phyloP scores from a whole-genome alignment of 768 basidiomycete genomes.

The Boletellus ananas region DNA sequence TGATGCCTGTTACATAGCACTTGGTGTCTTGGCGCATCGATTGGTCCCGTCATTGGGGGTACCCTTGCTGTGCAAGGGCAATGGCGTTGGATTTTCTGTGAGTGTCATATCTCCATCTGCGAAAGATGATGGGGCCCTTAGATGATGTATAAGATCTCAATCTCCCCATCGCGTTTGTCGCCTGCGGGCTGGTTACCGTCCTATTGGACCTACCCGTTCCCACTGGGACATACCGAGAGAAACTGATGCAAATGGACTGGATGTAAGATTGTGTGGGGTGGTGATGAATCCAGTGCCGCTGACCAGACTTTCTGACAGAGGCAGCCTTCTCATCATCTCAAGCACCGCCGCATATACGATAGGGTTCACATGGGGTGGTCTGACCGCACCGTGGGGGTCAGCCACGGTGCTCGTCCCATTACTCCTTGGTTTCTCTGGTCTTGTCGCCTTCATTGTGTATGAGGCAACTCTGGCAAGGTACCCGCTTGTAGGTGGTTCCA shows the following conservation, averaged over 20 bases:
- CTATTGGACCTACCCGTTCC: slow-evolving; percentile 35
- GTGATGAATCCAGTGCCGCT: neutral
- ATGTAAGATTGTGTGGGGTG: slow-evolving; percentile 24
- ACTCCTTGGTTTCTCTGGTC: slow-evolving; percentile 35
- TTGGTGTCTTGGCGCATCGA: slow-evolving; percentile 32
- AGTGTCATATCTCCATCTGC: neutral
- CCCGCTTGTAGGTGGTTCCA: slow-evolving; percentile 31
- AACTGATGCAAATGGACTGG: slow-evolving; percentile 37
- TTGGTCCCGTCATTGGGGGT: slow-evolving; percentile 36
- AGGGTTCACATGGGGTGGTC: slow-evolving; percentile 43
- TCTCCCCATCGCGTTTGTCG: slow-evolving; percentile 32
- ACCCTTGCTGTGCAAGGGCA: slow-evolving; percentile 30
- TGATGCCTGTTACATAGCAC: slow-evolving; percentile 12
- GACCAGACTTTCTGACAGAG: slow-evolving; percentile 21
- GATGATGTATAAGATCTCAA: slow-evolving; percentile 35
- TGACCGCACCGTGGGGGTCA: slow-evolving; percentile 39
- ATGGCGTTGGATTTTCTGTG: slow-evolving; percentile 46
- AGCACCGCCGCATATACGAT: slow-evolving; percentile 28
- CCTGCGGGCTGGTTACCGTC: slow-evolving; percentile 18
- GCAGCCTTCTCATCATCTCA: slow-evolving; percentile 32
- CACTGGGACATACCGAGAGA: slow-evolving; percentile 27
- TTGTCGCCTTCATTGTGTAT: slow-evolving; percentile 35
- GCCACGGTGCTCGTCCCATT: slow-evolving; percentile 40
- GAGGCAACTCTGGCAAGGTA: slow-evolving; percentile 32
- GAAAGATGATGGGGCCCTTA: neutral